Percentiles rank a stretch among this genome's conserved stretches.
phyloP scores from a whole-genome alignment of 257 asterid genomes.

The Nicotiana tabacum region DNA sequence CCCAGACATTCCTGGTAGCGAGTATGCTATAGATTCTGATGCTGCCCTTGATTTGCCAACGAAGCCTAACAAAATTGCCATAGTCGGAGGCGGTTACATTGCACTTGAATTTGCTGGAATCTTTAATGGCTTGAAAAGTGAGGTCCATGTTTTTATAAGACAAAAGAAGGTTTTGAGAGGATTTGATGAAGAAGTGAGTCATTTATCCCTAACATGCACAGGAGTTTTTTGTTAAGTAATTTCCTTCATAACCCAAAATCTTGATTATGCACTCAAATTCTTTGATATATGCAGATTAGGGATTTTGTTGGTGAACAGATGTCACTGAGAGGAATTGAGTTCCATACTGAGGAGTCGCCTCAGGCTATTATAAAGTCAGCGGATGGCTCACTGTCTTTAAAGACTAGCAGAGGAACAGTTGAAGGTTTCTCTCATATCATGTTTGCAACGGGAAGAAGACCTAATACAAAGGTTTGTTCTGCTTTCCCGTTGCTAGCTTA shows the following conservation, averaged over 20 bases:
- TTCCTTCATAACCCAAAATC: slow-evolving; percentile 12
- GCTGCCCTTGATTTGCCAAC: slow-evolving; percentile 94
- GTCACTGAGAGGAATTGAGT: slow-evolving; percentile 80
- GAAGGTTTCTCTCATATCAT: slow-evolving; percentile 90
- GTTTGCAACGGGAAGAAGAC: slow-evolving; percentile 93
- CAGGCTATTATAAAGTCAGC: slow-evolving; percentile 73
- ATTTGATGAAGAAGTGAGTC: slow-evolving; percentile 86
- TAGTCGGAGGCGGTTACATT: slow-evolving; percentile 95
- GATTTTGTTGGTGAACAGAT: slow-evolving; percentile 91
- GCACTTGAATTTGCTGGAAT: slow-evolving; percentile 99
- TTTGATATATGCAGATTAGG: slow-evolving; percentile 58
- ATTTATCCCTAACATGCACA: not conserved
- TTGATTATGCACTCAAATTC: slow-evolving; percentile 8
- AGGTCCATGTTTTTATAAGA: slow-evolving; percentile 90
- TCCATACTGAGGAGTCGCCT: slow-evolving; percentile 81
- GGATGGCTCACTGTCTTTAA: slow-evolving; percentile 72
- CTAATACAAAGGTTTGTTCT: slow-evolving; percentile 67
- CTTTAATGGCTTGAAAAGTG: slow-evolving; percentile 80
- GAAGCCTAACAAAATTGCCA: slow-evolving; percentile 79
- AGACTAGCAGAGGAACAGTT: slow-evolving; percentile 78
- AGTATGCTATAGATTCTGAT: slow-evolving; percentile 87
- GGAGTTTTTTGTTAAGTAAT: not conserved
- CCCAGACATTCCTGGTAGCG: slow-evolving; percentile 94
- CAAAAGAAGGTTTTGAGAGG: slow-evolving; percentile 91
- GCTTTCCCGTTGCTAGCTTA: not conserved